Percentiles rank a stretch among this genome's conserved stretches.
phyloP scores from a whole-genome alignment of 2,329 filamentous ascomycete species.

The Sporothrix globosa region DNA sequence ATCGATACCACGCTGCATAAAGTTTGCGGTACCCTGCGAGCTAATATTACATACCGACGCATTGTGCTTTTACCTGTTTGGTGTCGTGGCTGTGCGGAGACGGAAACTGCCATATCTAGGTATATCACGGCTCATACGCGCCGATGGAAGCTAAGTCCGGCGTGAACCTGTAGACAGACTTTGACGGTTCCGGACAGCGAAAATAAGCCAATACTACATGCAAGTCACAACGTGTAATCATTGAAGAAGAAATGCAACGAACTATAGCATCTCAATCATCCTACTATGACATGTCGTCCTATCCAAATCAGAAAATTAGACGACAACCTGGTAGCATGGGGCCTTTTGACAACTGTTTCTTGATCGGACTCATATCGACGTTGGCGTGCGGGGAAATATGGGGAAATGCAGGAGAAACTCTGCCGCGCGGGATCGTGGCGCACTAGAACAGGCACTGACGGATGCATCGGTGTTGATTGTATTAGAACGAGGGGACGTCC shows the following conservation, averaged over 20 bases:
- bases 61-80: neutral
- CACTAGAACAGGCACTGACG: slow-evolving; percentile 1
- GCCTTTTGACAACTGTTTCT: neutral
- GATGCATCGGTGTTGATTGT: neutral
- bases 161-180: no score
- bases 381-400: slow-evolving; percentile 11
- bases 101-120: neutral
- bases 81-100: no score
- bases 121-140: neutral
- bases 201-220: neutral
- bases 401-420: slow-evolving; percentile 2
- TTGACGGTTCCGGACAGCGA: no score
- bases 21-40: neutral
- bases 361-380: neutral
- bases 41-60: neutral
- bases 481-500: neutral
- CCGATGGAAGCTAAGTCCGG: slow-evolving; percentile 1
- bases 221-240: neutral
- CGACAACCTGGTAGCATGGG: neutral
- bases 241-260: no score
- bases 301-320: neutral
- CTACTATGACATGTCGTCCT: neutral
- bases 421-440: neutral
- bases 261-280: neutral
- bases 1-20: neutral